Base-by-base conservation (phyloP, 805 yeast genomes). In the Wickerhamomyces bovis region DNA sequence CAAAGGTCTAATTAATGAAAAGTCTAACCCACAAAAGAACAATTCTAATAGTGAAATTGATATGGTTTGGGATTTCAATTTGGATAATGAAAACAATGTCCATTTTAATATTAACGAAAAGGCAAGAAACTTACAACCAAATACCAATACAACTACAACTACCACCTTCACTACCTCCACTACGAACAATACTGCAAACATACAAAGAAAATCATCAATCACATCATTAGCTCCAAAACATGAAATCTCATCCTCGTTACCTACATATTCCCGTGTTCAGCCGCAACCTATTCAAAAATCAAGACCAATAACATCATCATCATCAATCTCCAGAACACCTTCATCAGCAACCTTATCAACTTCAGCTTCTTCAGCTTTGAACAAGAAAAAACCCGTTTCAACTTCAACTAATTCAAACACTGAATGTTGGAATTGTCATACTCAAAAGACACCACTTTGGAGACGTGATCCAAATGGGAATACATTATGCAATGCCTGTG, bases 401-500 rank as follows among this genome's bases (percentile, higher is more conserved):
- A 46, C 38, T 13, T 53, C 58, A 3, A 44, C 36, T 18, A 51
- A 42, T 33, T 26, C 45, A 9, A 53, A 45, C 25, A 72, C 70
- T 2, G 70, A 69, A 40, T 90, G 98, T 65, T 80, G 90, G 20
- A 92, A 90, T 65, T 90, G 98, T 65, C 83, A 81, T 53, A 90
- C 98, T 0, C 78, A 74, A 52, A 89, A 92, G 11, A 90, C 98
- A 0, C 98, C 98, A 2, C 64, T 92, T 23, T 92, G 98, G 98
- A 72, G 98, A 56, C 75, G 97, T 45, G 89, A 89, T 58, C 85
- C 95, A 0, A 82, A 81, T 49, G 97, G 97, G 1, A 83, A 86
- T 58, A 94, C 97, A 0, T 69, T 92, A 51, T 90, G 98, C 66
- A 90, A 90, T 64, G 98, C 98, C 0, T 90, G 98, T 68, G 98